These are phyloP conservation scores for Leptomonas pyrrhocoris DNA, from an alignment of 208 protist genomes.

Conservation along the genomic window DNA sequence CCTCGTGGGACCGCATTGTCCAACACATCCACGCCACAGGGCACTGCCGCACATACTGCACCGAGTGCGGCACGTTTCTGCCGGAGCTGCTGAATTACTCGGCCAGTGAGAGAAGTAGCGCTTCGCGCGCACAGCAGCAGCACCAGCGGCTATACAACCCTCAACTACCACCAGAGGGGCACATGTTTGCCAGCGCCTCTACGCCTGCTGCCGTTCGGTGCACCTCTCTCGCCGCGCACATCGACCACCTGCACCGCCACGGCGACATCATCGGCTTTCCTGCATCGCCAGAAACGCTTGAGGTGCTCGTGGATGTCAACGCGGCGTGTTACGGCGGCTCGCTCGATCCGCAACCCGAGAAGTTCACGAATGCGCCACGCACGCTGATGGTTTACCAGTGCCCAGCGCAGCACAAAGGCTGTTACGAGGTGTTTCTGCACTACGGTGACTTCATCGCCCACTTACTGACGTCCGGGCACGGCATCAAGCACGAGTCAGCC, in stretches of 20 bases:
- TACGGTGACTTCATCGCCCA: slow-evolving; percentile 70
- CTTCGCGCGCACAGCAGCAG: slow-evolving; percentile 1
- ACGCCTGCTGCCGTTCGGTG: slow-evolving; percentile 17
- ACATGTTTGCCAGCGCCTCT: background rate
- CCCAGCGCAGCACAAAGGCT: slow-evolving; percentile 32
- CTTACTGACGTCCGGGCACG: slow-evolving; percentile 43
- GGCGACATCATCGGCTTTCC: slow-evolving; percentile 48
- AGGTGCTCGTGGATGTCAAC: slow-evolving; percentile 59
- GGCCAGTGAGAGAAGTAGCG: slow-evolving; percentile 10
- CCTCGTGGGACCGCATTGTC: slow-evolving; percentile 45
- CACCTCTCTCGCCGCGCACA: slow-evolving; percentile 31
- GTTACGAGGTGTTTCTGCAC: slow-evolving; percentile 55
- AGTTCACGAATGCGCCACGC: slow-evolving; percentile 3
- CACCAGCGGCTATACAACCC: background rate
- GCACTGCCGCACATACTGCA: slow-evolving; percentile 53
- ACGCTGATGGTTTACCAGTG: slow-evolving; percentile 49
- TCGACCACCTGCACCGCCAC: slow-evolving; percentile 38
- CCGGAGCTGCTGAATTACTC: slow-evolving; percentile 30
- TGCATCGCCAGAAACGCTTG: slow-evolving; percentile 47
- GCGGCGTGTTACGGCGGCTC: slow-evolving; percentile 20
- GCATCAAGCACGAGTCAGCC: slow-evolving; percentile 1
- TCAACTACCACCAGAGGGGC: background rate
- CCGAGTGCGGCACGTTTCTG: slow-evolving; percentile 26
- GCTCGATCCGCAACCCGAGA: slow-evolving; percentile 23
- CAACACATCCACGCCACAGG: slow-evolving; percentile 44